phyloP scores from a whole-genome alignment of 2,329 filamentous ascomycete species.

The Tothia fuscella region DNA sequence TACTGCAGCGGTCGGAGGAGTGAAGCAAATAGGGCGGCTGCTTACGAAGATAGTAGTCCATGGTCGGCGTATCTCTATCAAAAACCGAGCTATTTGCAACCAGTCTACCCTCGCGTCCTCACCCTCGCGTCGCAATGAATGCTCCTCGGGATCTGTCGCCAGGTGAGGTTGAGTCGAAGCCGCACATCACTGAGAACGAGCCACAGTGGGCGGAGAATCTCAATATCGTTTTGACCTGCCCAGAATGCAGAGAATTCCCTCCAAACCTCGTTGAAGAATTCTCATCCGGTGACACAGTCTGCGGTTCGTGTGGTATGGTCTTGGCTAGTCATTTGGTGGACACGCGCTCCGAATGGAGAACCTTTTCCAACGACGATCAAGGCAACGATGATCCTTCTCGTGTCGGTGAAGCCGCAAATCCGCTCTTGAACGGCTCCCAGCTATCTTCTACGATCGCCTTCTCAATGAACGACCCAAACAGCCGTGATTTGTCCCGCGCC shows the following conservation, averaged over 20 bases:
- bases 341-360: slow-evolving; percentile 95
- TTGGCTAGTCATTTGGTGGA: slow-evolving; percentile 87
- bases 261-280: slow-evolving; percentile 90
- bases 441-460: slow-evolving; percentile 81
- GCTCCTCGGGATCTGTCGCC: slow-evolving; percentile 7
- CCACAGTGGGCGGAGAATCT: slow-evolving; percentile 66
- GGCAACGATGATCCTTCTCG: slow-evolving; percentile 93
- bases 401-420: slow-evolving; percentile 89
- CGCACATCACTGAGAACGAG: slow-evolving; percentile 15
- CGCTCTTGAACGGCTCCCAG: slow-evolving; percentile 79
- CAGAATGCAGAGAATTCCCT: slow-evolving; percentile 83
- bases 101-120: background rate
- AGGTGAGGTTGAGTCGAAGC: slow-evolving; percentile 7
- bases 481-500: slow-evolving; percentile 65
- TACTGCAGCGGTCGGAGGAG: too few relatives aligned
- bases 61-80: background rate
- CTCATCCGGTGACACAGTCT: slow-evolving; percentile 84
- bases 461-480: slow-evolving; percentile 58
- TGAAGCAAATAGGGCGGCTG: background rate
- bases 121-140: background rate
- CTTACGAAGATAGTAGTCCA: background rate
- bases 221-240: slow-evolving; percentile 74
- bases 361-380: slow-evolving; percentile 96
- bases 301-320: slow-evolving; percentile 81
- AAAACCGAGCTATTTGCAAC: background rate